A percentile compares a stretch with the other conserved stretches of the same genome.
Conservation (phyloP, 1,284 basidiomycete species). For the Rugosomyces carneus region DNA sequence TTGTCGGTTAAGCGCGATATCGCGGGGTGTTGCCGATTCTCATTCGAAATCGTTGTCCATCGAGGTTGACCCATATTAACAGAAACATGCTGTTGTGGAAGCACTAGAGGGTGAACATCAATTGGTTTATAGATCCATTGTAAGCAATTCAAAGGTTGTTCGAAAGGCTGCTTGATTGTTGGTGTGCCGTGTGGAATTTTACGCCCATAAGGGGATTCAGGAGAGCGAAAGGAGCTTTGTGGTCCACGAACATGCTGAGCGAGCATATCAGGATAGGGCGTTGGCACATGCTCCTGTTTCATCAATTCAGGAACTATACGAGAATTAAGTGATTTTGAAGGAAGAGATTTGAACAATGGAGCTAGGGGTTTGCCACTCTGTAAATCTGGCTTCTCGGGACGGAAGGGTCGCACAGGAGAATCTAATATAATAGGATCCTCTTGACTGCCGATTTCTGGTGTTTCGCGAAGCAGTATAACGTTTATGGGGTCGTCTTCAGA, state of each 20-base stretch:
- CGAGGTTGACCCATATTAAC: not conserved
- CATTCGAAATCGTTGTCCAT: constrained; percentile 24
- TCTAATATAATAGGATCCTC: constrained; percentile 41
- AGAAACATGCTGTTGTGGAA: not conserved
- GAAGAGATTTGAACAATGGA: constrained; percentile 23
- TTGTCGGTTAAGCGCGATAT: constrained; percentile 38
- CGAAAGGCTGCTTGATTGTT: not conserved
- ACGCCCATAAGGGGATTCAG: constrained; percentile 19
- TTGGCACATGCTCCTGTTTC: constrained; percentile 18
- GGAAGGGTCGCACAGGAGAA: constrained; percentile 30
- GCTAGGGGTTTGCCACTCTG: constrained; percentile 23
- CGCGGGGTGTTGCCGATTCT: constrained; percentile 44
- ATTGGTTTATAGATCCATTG: not conserved
- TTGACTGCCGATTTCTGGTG: constrained; percentile 23
- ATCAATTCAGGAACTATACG: not conserved
- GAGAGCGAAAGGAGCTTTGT: constrained; percentile 29
- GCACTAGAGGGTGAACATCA: not conserved
- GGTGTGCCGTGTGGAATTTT: constrained; percentile 12
- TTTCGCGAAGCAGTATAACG: not conserved
- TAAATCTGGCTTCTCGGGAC: constrained; percentile 13
- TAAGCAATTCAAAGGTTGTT: constrained; percentile 1
- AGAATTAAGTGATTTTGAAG: not conserved
- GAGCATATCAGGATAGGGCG: constrained; percentile 44
- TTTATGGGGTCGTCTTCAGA: not conserved
- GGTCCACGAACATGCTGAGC: constrained; percentile 61